These are phyloP conservation scores for Davidsoniella virescens DNA, from an alignment of 2,329 filamentous ascomycete genomes.

Conservation along the genomic window DNA sequence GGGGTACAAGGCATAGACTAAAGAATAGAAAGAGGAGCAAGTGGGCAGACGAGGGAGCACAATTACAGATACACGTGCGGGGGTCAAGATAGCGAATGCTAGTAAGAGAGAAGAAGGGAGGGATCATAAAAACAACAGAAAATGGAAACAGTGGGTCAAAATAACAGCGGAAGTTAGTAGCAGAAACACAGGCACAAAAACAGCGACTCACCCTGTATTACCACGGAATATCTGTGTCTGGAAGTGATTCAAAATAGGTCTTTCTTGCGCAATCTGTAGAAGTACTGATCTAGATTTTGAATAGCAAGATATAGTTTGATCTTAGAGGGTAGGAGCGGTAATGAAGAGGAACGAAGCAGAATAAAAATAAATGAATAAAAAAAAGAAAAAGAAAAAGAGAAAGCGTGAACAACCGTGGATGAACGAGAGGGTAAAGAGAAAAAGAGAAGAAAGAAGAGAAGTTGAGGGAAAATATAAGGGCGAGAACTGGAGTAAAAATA, in stretches of 20 bases:
- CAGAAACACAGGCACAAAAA: neutral
- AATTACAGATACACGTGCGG: too few relatives aligned
- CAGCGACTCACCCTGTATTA: neutral
- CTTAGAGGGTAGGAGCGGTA: too few relatives aligned
- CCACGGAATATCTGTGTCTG: neutral
- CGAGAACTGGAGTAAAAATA: slow-evolving; percentile 7
- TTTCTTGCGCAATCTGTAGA: too few relatives aligned
- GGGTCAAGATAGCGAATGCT: too few relatives aligned
- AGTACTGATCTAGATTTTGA: neutral
- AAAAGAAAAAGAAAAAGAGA: neutral
- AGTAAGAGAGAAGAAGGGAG: too few relatives aligned
- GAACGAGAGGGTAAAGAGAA: neutral
- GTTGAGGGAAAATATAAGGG: slow-evolving; percentile 4
- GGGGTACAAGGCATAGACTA: too few relatives aligned
- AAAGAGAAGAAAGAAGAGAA: slow-evolving; percentile 5
- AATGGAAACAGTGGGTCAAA: neutral
- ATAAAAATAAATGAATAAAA: neutral
- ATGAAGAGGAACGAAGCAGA: neutral
- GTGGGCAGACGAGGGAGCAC: too few relatives aligned
- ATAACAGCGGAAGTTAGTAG: neutral
- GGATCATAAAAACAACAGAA: neutral
- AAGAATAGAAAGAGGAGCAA: too few relatives aligned
- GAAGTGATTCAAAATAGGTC: neutral
- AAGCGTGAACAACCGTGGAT: neutral
- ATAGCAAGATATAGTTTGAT: neutral